Evolutionary conservation across 257 asterid species (phyloP).

Genomic region (Solanum chmielewskii): DNA sequence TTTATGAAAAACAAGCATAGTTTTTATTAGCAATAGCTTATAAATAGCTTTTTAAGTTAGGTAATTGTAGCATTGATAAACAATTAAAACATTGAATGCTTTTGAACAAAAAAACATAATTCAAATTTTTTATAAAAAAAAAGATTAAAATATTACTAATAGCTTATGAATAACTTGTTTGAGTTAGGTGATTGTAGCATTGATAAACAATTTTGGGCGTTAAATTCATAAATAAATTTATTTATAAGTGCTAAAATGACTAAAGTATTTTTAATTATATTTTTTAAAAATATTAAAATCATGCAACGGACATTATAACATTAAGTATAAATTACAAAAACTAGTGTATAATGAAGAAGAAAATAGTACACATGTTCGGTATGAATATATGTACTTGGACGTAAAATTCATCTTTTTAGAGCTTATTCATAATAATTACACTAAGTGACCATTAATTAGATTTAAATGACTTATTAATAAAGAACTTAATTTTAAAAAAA

Average conservation of each 20-base stretch:
- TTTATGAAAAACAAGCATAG: neutral
- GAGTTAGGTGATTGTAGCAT: neutral
- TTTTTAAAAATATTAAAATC: neutral
- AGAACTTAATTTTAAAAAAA: too few relatives aligned
- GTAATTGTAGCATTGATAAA: neutral
- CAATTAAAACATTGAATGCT: neutral
- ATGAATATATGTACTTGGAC: too few relatives aligned
- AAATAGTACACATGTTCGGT: too few relatives aligned
- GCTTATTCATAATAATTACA: slow-evolving; percentile 6
- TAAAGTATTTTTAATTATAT: neutral
- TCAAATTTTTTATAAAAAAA: neutral
- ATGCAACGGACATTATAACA: neutral
- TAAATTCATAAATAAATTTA: too few relatives aligned
- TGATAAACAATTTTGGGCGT: neutral
- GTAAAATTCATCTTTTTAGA: too few relatives aligned
- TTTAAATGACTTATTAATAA: neutral
- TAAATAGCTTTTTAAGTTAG: neutral
- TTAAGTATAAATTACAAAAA: too few relatives aligned
- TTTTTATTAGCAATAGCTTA: neutral
- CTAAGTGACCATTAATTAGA: neutral
- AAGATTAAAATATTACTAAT: neutral
- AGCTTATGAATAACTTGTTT: neutral
- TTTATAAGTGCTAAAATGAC: neutral
- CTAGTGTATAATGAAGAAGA: too few relatives aligned
- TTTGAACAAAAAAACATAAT: neutral